phyloP scores from a whole-genome alignment of 2,329 filamentous ascomycete species.

The Botrytis paeoniae region DNA sequence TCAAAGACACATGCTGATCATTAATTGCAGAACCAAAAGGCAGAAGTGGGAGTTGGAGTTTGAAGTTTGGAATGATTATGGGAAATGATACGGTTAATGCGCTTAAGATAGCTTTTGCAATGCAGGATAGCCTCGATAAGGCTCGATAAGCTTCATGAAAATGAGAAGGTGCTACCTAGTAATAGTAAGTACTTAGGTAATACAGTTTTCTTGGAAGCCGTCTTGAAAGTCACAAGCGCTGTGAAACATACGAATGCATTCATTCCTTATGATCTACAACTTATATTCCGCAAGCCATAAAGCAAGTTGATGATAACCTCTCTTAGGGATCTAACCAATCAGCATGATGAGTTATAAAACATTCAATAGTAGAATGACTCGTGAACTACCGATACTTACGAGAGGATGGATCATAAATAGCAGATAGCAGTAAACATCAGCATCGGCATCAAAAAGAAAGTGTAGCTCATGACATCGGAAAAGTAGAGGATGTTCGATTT shows the following conservation, averaged over 20 bases:
- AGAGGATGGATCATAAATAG: not conserved
- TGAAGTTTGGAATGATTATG: not conserved
- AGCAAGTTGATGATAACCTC: not conserved
- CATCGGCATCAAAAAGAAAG: not conserved
- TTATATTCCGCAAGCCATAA: not conserved
- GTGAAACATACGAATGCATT: conserved; percentile 13
- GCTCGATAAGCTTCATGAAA: not conserved
- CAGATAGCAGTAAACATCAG: not conserved
- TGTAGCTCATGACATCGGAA: not conserved
- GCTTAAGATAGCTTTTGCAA: not conserved
- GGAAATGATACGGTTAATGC: conserved; percentile 7
- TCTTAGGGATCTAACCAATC: not conserved
- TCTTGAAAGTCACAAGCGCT: conserved; percentile 8
- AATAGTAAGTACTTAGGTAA: not conserved
- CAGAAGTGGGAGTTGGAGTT: not conserved
- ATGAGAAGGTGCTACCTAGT: not conserved
- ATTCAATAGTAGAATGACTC: not conserved
- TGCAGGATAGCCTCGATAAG: not conserved
- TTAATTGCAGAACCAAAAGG: not conserved
- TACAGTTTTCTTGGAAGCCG: not conserved
- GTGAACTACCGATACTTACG: not conserved
- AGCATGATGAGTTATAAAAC: not conserved
- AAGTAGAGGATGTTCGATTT: not conserved
- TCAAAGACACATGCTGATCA: not conserved
- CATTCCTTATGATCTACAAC: conserved; percentile 1